These are phyloP conservation scores for Sicyos edulis DNA, from an alignment of 306 rosid genomes.

Conservation along the genomic window DNA sequence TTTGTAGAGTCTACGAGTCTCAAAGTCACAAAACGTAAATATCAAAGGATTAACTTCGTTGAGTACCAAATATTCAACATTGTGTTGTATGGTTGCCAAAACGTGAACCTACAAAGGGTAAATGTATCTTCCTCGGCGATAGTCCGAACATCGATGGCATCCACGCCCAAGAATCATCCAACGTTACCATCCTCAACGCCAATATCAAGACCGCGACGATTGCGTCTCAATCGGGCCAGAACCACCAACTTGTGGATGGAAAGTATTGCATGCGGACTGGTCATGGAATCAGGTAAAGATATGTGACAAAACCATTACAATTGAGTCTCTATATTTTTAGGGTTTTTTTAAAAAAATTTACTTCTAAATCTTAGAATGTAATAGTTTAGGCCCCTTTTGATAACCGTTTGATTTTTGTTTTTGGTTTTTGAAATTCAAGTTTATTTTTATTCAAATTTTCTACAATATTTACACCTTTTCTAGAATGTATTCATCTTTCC, in stretches of 20 bases:
- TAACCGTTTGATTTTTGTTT: no score
- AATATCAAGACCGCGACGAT: not conserved
- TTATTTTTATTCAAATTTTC: no score
- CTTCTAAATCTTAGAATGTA: no score
- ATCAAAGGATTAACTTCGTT: not conserved
- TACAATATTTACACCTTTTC: no score
- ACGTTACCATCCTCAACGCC: not conserved
- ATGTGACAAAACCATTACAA: no score
- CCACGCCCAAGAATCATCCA: not conserved
- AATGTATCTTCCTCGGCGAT: not conserved
- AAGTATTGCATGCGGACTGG: constrained; percentile 4
- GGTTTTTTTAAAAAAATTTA: no score
- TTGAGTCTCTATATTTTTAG: no score
- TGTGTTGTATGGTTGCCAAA: not conserved
- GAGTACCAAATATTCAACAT: not conserved
- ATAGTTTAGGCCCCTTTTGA: no score
- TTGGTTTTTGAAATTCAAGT: no score
- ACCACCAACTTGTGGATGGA: constrained; percentile 2
- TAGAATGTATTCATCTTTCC: no score
- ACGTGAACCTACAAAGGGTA: not conserved
- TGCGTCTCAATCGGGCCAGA: not conserved
- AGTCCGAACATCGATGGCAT: constrained; percentile 7
- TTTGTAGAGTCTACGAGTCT: not conserved
- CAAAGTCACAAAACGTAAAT: not conserved
- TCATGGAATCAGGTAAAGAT: not conserved